A percentile compares a stretch with the other conserved stretches of the same genome.
Evolutionary conservation across 352 stramenopile species (phyloP).

Genomic region (Pythium aristosporum): DNA sequence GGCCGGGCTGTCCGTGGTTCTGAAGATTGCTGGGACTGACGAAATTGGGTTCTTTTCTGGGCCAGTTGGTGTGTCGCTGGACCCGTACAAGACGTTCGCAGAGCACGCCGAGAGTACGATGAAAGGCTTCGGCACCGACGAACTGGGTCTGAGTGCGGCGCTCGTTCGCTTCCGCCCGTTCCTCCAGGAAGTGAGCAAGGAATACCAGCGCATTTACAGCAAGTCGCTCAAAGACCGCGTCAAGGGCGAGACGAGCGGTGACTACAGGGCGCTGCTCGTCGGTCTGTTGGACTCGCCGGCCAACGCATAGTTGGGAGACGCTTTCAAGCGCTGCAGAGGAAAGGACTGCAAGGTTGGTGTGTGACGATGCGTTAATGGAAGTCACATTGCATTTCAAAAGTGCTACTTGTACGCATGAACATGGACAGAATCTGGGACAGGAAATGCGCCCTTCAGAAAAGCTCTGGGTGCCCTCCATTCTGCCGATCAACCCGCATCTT

Average conservation of each 20-base stretch:
- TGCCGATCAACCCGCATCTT: not conserved
- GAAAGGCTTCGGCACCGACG: constrained; percentile 73
- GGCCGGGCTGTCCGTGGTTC: too few relatives aligned
- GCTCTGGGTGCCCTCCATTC: not conserved
- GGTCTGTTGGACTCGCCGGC: not conserved
- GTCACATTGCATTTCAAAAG: too few relatives aligned
- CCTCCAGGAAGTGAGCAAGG: constrained; percentile 63
- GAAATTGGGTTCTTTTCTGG: constrained; percentile 5
- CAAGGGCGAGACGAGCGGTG: constrained; percentile 73
- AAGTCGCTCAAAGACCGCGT: constrained; percentile 81
- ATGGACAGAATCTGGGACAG: too few relatives aligned
- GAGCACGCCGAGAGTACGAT: constrained; percentile 74
- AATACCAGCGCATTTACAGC: constrained; percentile 75
- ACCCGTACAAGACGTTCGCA: constrained; percentile 56
- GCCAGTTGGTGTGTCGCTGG: constrained; percentile 39
- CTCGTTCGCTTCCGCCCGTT: constrained; percentile 81
- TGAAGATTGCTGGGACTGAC: too few relatives aligned
- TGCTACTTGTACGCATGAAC: too few relatives aligned
- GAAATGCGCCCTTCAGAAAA: not conserved
- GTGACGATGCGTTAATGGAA: too few relatives aligned
- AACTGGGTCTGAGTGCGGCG: constrained; percentile 51
- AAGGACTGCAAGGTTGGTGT: too few relatives aligned
- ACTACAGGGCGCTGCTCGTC: constrained; percentile 33
- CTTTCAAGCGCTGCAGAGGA: too few relatives aligned
- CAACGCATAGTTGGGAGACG: not conserved